Evolutionary conservation across 305 asterid species (phyloP).

Genomic region (Plantago lanceolata): DNA sequence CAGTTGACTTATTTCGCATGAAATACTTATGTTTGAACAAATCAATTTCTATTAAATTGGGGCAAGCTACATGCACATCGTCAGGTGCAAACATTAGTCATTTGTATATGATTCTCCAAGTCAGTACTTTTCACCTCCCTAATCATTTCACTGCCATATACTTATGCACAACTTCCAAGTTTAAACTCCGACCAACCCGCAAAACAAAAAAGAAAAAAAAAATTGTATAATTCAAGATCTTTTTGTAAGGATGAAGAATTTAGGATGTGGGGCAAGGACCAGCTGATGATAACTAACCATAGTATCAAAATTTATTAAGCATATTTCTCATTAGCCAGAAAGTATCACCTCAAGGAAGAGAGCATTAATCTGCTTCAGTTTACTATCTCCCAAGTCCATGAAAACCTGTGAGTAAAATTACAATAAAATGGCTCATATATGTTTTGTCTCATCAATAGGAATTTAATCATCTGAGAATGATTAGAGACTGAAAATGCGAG

Average conservation of each 20-base stretch:
- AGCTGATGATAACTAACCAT: conserved; percentile 4
- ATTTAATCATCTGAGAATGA: not conserved
- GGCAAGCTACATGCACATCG: too few relatives aligned
- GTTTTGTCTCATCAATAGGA: not conserved
- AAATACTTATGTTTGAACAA: too few relatives aligned
- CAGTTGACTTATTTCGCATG: not conserved
- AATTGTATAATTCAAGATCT: too few relatives aligned
- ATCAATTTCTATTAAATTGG: too few relatives aligned
- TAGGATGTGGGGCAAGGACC: conserved; percentile 1
- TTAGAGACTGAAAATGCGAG: not conserved
- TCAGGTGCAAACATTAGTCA: not conserved
- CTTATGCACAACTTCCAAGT: too few relatives aligned
- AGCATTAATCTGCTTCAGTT: conserved; percentile 73
- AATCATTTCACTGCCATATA: too few relatives aligned
- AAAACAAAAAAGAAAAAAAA: too few relatives aligned
- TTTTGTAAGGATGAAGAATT: too few relatives aligned
- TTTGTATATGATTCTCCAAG: too few relatives aligned
- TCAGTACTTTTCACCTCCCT: too few relatives aligned
- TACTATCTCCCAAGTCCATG: conserved; percentile 74
- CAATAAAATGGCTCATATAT: conserved; percentile 22
- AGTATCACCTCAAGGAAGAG: conserved; percentile 70
- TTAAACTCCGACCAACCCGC: too few relatives aligned
- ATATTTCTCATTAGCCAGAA: conserved; percentile 8
- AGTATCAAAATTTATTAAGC: conserved; percentile 3
- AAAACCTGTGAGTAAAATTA: conserved; percentile 56